Evolutionary conservation across 2,329 filamentous ascomycete genomes (phyloP).

Genomic region (Trichoderma lentiforme): DNA sequence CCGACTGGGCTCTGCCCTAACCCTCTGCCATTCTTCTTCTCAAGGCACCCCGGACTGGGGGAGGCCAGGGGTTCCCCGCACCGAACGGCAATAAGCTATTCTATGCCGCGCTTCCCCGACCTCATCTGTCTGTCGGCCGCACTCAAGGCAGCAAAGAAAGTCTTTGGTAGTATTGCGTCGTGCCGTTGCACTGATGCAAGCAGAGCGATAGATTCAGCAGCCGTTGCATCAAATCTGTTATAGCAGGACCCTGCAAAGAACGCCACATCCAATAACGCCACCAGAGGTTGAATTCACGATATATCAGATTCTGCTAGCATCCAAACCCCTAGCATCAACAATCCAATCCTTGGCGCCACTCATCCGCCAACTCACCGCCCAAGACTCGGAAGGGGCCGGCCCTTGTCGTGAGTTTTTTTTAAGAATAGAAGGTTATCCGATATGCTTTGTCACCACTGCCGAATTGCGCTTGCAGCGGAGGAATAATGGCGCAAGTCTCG

Average conservation of each 20-base stretch:
- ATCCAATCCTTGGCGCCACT: background rate
- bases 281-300: background rate
- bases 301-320: background rate
- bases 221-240: background rate
- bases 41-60: background rate
- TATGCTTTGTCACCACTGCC: background rate
- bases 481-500: background rate
- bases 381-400: conserved; percentile 1
- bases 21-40: background rate
- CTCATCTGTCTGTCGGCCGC: background rate
- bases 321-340: background rate
- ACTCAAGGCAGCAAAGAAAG: background rate
- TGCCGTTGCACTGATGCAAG: background rate
- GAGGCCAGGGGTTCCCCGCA: conserved; percentile 11
- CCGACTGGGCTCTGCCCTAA: background rate
- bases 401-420: background rate
- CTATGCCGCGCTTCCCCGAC: conserved; percentile 9
- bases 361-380: conserved; percentile 7
- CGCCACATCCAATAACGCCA: background rate
- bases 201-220: background rate
- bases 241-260: background rate
- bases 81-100: background rate
- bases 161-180: background rate
- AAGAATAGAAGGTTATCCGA: background rate
- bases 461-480: background rate